Evolutionary conservation across 2,329 filamentous ascomycete genomes (phyloP), one percentile per base, ranked within the genome.

Genomic region (Phaeosphaeria sp.): DNA sequence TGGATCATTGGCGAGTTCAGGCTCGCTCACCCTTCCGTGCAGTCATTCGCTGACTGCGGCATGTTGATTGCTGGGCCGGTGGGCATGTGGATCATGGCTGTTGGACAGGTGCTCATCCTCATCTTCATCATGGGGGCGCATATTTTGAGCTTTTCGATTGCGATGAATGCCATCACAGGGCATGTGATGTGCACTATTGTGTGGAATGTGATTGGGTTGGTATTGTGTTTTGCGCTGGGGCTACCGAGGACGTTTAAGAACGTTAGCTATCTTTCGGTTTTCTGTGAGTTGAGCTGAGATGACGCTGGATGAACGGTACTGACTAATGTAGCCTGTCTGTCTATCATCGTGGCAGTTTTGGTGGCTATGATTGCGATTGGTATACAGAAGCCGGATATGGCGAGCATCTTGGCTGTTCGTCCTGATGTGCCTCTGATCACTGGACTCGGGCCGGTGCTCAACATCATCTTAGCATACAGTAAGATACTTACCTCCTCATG

Each of bases 81-180:
- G 41, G 88, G 87, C 1, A 84, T 87, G 60, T 86, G 90, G 71
- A 63, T 91, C 30, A 78, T 90, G 46, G 87, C 87, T 22, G 75
- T 80, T 61, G 87, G 84, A 62, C 88, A 89, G 65, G 78, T 84
- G 10, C 75, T 91, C 18, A 86, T 90, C 74, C 79, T 91, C 41
- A 78, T 89, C 54, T 90, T 92, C 77, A 84, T 90, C 65, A 87
- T 89, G 76, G 87, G 85, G 33, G 89, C 88, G n/a, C 90, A 92
- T 76, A 81, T 90, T 51, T 78, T 91, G 60, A 90, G 88, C 0
- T 90, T 90, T 63, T 84, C 83, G 30, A 88, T 91, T 66, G 89
- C 89, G 64, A 85, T 91, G 75, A 87, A 87, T 65, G 86, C 83
- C 50, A 80, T 91, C 51, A 87, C 87, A 4, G 74, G 84, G 3